Evolutionary conservation across 23 red algal genomes (phyloP).

Genomic region (Pyropia yezoensis): DNA sequence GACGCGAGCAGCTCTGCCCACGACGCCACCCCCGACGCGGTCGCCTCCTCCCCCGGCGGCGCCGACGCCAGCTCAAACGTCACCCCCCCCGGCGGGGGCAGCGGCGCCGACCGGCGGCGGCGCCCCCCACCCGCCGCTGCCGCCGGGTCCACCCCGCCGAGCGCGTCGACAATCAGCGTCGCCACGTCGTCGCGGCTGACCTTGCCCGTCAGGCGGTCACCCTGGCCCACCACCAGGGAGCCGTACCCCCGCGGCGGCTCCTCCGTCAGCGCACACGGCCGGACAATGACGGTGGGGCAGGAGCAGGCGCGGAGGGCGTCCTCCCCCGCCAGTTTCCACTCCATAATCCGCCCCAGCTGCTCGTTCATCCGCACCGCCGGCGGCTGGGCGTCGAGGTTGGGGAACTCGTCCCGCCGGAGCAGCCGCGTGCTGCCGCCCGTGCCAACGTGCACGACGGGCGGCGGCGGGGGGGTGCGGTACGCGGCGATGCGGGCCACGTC

Average conservation of each 20-base stretch:
- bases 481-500: slow-evolving; percentile 36
- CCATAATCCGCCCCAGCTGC: slow-evolving; percentile 57
- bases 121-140: no score
- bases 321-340: slow-evolving; percentile 92
- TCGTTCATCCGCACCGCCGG: slow-evolving; percentile 72
- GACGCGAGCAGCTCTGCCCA: no score
- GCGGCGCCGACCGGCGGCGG: no score
- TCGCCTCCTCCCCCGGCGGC: no score
- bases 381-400: slow-evolving; percentile 22
- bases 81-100: no score
- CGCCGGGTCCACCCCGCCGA: slow-evolving; percentile 5
- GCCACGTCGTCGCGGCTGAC: slow-evolving; percentile 79
- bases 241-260: slow-evolving; percentile 30
- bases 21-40: no score
- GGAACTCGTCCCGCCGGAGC: slow-evolving; percentile 51
- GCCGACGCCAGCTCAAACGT: no score
- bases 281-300: slow-evolving; percentile 65
- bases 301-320: slow-evolving; percentile 52
- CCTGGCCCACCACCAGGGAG: slow-evolving; percentile 60
- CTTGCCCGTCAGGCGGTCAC: slow-evolving; percentile 65
- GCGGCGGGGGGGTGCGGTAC: slow-evolving; percentile 14
- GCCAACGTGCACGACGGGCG: slow-evolving; percentile 53
- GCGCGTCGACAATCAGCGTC: slow-evolving; percentile 28
- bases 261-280: slow-evolving; percentile 80
- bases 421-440: slow-evolving; percentile 69